Conservation (phyloP, 2,329 filamentous ascomycete species). For the Clarireedia hainanense region DNA sequence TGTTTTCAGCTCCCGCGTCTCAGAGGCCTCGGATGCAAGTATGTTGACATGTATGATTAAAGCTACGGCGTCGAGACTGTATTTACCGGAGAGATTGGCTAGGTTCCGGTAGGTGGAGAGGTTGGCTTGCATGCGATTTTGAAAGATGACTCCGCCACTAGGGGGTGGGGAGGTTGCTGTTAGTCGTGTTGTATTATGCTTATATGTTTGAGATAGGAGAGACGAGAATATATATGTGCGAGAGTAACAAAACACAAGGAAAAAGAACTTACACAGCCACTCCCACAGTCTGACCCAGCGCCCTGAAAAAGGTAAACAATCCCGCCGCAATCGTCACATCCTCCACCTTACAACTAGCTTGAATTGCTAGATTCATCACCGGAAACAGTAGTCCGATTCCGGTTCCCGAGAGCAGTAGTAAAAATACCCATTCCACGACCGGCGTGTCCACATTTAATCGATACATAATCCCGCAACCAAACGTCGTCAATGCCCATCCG, state of each 20-base stretch:
- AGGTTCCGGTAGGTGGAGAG: background rate
- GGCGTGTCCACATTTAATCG: constrained; percentile 41
- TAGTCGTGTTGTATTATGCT: background rate
- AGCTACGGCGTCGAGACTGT: background rate
- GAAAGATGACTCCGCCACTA: background rate
- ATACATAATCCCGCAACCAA: constrained; percentile 48
- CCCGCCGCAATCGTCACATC: constrained; percentile 52
- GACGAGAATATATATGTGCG: no score
- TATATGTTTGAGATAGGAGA: no score
- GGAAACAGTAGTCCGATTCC: constrained; percentile 50
- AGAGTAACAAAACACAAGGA: background rate
- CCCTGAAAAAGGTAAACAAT: constrained; percentile 59
- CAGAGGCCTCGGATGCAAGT: background rate
- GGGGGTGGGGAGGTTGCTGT: background rate
- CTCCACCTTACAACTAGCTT: constrained; percentile 47
- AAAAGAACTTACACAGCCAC: constrained; percentile 32
- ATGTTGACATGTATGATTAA: background rate
- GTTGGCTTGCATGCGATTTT: background rate
- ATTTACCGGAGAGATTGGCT: background rate
- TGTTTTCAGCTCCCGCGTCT: background rate
- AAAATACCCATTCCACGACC: constrained; percentile 47
- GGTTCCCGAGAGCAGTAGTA: constrained; percentile 49
- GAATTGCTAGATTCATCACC: constrained; percentile 51
- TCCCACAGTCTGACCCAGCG: constrained; percentile 40
- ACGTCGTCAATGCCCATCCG: constrained; percentile 51